phyloP scores from a whole-genome alignment of 805 yeast species.

The Myxozyma lipomycoides region DNA sequence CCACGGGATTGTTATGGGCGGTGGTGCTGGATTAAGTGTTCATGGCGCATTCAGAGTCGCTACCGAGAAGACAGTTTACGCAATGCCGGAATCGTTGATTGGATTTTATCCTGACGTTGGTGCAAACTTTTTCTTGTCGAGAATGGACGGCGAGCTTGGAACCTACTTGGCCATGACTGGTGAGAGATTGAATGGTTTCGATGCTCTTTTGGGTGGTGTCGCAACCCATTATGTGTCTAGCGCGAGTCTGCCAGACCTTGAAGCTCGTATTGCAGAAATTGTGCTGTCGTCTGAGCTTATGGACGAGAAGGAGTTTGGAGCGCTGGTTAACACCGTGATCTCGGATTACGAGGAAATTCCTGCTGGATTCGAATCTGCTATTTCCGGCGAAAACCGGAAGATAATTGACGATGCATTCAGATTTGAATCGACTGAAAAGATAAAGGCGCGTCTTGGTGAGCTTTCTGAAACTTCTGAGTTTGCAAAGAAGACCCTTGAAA shows the following conservation, averaged over 20 bases:
- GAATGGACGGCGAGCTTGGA: constrained; percentile 77
- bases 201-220: constrained; percentile 75
- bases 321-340: constrained; percentile 62
- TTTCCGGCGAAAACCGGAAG: constrained; percentile 51
- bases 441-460: constrained; percentile 49
- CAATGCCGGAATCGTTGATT: constrained; percentile 98
- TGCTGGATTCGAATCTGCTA: constrained; percentile 63
- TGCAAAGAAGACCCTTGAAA: constrained; percentile 55
- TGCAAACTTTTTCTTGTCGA: constrained; percentile 81
- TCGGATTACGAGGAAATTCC: constrained; percentile 72
- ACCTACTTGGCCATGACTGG: constrained; percentile 85
- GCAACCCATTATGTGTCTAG: constrained; percentile 87
- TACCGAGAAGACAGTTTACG: constrained; percentile 84
- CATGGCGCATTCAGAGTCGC: constrained; percentile 92
- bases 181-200: constrained; percentile 68
- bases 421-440: constrained; percentile 48
- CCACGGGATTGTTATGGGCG: constrained; percentile 92
- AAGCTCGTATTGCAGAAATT: constrained; percentile 61
- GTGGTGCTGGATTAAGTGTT: constrained; percentile 88
- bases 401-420: constrained; percentile 69
- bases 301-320: constrained; percentile 25
- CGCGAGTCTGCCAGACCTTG: constrained; percentile 57
- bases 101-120: constrained; percentile 98
- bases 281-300: constrained; percentile 32
- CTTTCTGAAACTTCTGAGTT: constrained; percentile 55